These are phyloP conservation scores for Fonsecaea multimorphosa DNA, from an alignment of 2,329 filamentous ascomycete genomes.

Conservation along the genomic window DNA sequence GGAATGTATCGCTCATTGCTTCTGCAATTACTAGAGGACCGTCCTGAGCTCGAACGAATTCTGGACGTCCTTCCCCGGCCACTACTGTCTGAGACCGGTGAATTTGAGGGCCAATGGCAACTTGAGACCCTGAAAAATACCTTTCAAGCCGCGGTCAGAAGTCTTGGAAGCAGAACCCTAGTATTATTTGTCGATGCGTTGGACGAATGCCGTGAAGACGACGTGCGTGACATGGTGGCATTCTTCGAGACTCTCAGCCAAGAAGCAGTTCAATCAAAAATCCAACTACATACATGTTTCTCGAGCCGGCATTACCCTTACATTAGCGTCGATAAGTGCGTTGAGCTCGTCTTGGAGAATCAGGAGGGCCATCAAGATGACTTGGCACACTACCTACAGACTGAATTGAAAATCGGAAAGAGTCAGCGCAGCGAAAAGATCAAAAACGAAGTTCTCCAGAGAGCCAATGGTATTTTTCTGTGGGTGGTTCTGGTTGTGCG, in stretches of 20 bases:
- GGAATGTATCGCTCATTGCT: conserved; percentile 62
- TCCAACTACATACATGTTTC: conserved; percentile 46
- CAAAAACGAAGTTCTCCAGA: conserved; percentile 41
- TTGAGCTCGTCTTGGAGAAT: conserved; percentile 45
- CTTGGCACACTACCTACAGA: conserved; percentile 45
- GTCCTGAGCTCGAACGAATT: conserved; percentile 45
- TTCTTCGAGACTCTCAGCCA: conserved; percentile 46
- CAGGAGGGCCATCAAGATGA: conserved; percentile 45
- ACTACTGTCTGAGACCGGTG: not conserved
- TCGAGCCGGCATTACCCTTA: conserved; percentile 55
- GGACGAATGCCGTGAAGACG: conserved; percentile 40
- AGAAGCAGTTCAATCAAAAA: conserved; percentile 17
- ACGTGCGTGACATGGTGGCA: conserved; percentile 48
- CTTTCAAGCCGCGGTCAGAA: conserved; percentile 40
- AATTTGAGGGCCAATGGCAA: conserved; percentile 34
- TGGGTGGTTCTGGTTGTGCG: conserved; percentile 52
- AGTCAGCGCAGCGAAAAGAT: conserved; percentile 40
- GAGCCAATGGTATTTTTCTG: conserved; percentile 50
- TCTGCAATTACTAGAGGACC: conserved; percentile 51
- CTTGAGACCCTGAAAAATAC: conserved; percentile 41
- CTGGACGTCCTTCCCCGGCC: conserved; percentile 34
- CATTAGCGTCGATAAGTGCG: conserved; percentile 44
- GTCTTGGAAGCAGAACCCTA: conserved; percentile 40
- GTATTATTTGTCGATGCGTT: conserved; percentile 43
- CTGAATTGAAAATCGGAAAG: conserved; percentile 41